phyloP scores from a whole-genome alignment of 768 basidiomycete genomes.

The Rubroboletus satanas region DNA sequence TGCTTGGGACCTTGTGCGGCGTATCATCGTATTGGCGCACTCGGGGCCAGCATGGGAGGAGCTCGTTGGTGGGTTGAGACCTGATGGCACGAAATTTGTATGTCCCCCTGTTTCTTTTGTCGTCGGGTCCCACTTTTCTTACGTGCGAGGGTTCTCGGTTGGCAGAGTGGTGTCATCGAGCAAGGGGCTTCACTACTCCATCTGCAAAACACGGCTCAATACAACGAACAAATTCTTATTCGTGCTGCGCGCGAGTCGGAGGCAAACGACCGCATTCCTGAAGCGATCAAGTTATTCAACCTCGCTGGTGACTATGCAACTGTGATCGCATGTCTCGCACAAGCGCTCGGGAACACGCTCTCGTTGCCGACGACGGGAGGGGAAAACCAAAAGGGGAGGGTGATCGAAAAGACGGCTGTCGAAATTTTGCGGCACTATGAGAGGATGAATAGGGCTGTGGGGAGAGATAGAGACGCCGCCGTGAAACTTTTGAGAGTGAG shows the following conservation, averaged over 20 bases:
- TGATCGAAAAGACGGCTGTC: conserved; percentile 68
- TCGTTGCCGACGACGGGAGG: conserved; percentile 52
- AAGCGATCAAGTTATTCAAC: conserved; percentile 95
- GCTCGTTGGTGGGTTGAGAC: conserved; percentile 87
- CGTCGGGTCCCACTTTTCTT: neutral
- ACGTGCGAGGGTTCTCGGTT: neutral
- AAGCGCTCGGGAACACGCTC: conserved; percentile 81
- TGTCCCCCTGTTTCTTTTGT: conserved; percentile 29
- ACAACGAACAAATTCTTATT: conserved; percentile 78
- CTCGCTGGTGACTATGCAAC: conserved; percentile 87
- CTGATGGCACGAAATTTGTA: conserved; percentile 88
- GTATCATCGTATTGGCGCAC: conserved; percentile 76
- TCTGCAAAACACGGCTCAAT: conserved; percentile 60
- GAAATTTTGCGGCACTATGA: conserved; percentile 81
- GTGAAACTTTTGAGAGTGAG: conserved; percentile 74
- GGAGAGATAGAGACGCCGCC: conserved; percentile 70
- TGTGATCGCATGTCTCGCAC: conserved; percentile 83
- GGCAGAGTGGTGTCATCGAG: conserved; percentile 82
- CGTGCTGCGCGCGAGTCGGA: conserved; percentile 80
- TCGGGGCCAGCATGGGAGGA: conserved; percentile 85
- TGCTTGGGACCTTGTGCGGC: conserved; percentile 75
- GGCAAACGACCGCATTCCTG: conserved; percentile 77
- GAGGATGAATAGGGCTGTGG: conserved; percentile 67
- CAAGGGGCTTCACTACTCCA: conserved; percentile 75
- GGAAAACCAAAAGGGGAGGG: conserved; percentile 56